Base-by-base conservation (phyloP, 73 alveolate genomes). In the Halteria grandinella region DNA sequence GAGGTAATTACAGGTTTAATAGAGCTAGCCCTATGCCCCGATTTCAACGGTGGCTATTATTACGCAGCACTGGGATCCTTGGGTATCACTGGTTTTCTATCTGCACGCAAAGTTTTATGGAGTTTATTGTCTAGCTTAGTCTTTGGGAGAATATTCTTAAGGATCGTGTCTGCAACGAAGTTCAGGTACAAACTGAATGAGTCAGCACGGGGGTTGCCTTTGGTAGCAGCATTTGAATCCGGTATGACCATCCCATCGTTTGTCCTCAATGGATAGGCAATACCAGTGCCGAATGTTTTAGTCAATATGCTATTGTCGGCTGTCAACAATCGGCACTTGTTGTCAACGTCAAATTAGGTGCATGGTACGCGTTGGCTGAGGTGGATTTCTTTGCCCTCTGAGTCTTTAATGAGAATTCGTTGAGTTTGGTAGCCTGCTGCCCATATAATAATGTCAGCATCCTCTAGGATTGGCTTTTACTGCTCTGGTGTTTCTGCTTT, bases 331-430 rank as follows among this genome's bases (percentile, higher is more conserved):
- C 85, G 23, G 52, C 75, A 54, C 48, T 66, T 40, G 48, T 40
- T 45, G 37, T 80, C 90, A 24, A 80, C 74, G 28, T 80, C 85
- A 55, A 27, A 80, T 34, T 80, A 53, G 0, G 90, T 55, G n/a
- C 55, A 50, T 15, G 80, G 83, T 7, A 54, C 45, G 49, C 33
- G 50, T 21, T 54, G 55, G 15, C 81, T 57, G 12, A 82, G 50
- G 14, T 36, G 28, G 6, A 70, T 10, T 14, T 55, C 83, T 59
- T 82, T 73, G 36, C 91, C 91, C 18, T 82, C 74, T 15, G 47
- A 27, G 48, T 59, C 77, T 31, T 32, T 82, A 23, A 82, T 57
- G 15, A 53, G 57, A 5, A 75, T 44, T 15, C 18, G 15, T 24
- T 59, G 57, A 7, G 79, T 75, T 29, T 58, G 32, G 57, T 75